Evolutionary conservation across 2,329 filamentous ascomycete genomes (phyloP).

Genomic region (Graphilbum ipis-grandicollis): DNA sequence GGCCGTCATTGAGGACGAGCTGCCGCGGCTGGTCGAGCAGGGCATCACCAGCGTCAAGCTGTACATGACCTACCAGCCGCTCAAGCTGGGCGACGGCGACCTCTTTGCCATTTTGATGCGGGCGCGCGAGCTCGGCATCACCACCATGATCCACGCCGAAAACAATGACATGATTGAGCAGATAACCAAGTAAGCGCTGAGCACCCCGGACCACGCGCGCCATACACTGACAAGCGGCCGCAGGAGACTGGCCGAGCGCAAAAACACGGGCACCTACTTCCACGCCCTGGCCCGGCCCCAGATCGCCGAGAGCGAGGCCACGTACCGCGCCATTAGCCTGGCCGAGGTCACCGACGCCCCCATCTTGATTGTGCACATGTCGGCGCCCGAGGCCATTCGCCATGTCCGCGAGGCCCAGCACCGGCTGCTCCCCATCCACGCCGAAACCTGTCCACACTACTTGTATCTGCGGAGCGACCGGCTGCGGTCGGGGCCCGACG

Average conservation of each 20-base stretch:
- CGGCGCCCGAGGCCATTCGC: constrained; percentile 24
- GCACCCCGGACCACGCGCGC: no score
- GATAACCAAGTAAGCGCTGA: constrained; percentile 10
- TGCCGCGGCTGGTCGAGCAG: constrained; percentile 17
- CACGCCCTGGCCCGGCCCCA: constrained; percentile 27
- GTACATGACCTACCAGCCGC: constrained; percentile 33
- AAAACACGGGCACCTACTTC: constrained; percentile 21
- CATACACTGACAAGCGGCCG: background rate
- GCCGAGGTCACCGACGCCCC: constrained; percentile 30
- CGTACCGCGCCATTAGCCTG: constrained; percentile 29
- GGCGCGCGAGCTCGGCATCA: constrained; percentile 26
- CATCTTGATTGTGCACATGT: constrained; percentile 36
- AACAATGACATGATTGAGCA: constrained; percentile 41
- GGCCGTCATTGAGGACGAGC: constrained; percentile 22
- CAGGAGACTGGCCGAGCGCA: constrained; percentile 12
- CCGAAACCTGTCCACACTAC: constrained; percentile 41
- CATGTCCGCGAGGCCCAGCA: constrained; percentile 32
- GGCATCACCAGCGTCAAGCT: constrained; percentile 31
- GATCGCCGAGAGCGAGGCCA: constrained; percentile 28
- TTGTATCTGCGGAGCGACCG: constrained; percentile 28
- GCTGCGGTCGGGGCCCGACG: constrained; percentile 10
- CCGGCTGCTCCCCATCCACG: constrained; percentile 31
- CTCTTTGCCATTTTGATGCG: constrained; percentile 32
- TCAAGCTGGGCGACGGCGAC: constrained; percentile 29
- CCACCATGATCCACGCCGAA: constrained; percentile 44